Percentiles rank a stretch among this genome's conserved stretches.
Evolutionary conservation across 805 yeast genomes (phyloP).

Genomic region (Candida sphagnicola): DNA sequence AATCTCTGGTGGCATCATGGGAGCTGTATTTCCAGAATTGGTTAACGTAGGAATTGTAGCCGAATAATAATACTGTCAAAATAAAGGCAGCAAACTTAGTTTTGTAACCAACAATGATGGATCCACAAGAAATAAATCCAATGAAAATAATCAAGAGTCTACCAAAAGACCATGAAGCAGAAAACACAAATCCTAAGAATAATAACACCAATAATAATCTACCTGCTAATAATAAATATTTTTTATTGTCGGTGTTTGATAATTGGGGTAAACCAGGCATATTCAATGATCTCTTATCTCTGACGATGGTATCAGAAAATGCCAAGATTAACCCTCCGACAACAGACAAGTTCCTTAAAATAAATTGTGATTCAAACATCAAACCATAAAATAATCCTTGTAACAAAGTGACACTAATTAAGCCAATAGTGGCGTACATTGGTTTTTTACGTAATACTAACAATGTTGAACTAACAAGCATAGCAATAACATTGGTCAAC

Average conservation of each 20-base stretch:
- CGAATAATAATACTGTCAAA: conserved; percentile 62
- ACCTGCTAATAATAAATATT: conserved; percentile 83
- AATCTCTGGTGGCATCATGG: conserved; percentile 78
- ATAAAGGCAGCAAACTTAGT: conserved; percentile 82
- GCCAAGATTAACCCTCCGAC: conserved; percentile 90
- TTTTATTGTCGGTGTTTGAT: conserved; percentile 67
- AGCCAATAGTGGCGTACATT: conserved; percentile 63
- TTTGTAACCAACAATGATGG: conserved; percentile 88
- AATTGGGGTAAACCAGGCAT: conserved; percentile 77
- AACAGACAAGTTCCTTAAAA: conserved; percentile 82
- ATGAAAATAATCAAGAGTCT: conserved; percentile 61
- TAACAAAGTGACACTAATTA: conserved; percentile 65
- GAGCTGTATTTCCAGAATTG: conserved; percentile 82
- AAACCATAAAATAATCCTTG: conserved; percentile 91
- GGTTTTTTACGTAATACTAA: conserved; percentile 68
- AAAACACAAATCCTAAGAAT: conserved; percentile 79
- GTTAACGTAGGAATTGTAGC: conserved; percentile 76
- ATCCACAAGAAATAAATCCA: conserved; percentile 66
- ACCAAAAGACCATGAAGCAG: conserved; percentile 66
- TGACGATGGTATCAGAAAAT: conserved; percentile 78
- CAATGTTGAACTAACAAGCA: conserved; percentile 70
- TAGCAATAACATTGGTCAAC: conserved; percentile 55
- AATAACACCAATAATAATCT: conserved; percentile 79
- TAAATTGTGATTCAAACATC: conserved; percentile 73
- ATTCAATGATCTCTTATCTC: conserved; percentile 60